These are phyloP conservation scores for Panaeolus cyanescens DNA, from an alignment of 768 basidiomycete genomes.

Conservation along the genomic window DNA sequence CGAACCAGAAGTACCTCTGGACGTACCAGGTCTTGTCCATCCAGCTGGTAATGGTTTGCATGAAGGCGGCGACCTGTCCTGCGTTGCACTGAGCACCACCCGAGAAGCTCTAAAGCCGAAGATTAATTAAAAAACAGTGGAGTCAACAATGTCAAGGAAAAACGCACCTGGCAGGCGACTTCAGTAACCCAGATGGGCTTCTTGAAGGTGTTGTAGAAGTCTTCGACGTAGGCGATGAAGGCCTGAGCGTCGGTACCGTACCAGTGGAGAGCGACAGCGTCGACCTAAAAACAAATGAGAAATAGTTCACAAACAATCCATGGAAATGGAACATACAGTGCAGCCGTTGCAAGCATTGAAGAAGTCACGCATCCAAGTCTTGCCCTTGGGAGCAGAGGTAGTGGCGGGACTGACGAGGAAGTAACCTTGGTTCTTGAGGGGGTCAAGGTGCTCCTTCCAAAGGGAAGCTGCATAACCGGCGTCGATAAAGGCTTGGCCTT, in stretches of 20 bases:
- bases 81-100: slow-evolving; percentile 41
- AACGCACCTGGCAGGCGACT: slow-evolving; percentile 62
- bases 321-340: slow-evolving; percentile 42
- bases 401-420: slow-evolving; percentile 64
- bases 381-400: slow-evolving; percentile 60
- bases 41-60: slow-evolving; percentile 41
- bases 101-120: slow-evolving; percentile 50
- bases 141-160: not conserved
- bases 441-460: slow-evolving; percentile 65
- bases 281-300: slow-evolving; percentile 40
- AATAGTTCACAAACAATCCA: not conserved
- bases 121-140: not conserved
- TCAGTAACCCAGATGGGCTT: slow-evolving; percentile 65
- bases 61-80: slow-evolving; percentile 50
- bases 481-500: slow-evolving; percentile 59
- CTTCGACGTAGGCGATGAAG: slow-evolving; percentile 53
- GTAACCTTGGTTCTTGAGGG: slow-evolving; percentile 59
- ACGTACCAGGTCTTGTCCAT: slow-evolving; percentile 48
- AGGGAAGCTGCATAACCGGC: slow-evolving; percentile 49
- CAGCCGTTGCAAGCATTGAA: slow-evolving; percentile 53
- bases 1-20: slow-evolving; percentile 55
- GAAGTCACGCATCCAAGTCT: slow-evolving; percentile 67
- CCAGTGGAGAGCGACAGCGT: slow-evolving; percentile 63
- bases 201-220: slow-evolving; percentile 45
- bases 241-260: slow-evolving; percentile 56